Conservation (phyloP, 208 protist genomes). For the Phytomonas sp. region DNA sequence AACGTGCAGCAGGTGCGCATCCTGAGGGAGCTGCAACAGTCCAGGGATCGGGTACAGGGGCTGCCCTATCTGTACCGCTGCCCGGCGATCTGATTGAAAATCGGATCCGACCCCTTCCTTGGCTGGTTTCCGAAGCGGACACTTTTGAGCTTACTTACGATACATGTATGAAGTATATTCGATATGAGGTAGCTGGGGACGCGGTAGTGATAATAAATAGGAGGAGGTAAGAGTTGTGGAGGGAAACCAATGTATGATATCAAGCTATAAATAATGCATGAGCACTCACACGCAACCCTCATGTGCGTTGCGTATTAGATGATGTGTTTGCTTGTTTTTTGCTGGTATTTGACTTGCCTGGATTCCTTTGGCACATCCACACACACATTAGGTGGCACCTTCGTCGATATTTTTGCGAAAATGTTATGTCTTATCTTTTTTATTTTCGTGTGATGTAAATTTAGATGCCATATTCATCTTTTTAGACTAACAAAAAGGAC, state of each 20-base stretch:
- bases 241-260: background rate
- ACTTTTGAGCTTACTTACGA: background rate
- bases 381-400: background rate
- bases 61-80: conserved; percentile 90
- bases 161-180: background rate
- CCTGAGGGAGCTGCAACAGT: conserved; percentile 67
- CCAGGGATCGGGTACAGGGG: conserved; percentile 80
- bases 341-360: conserved; percentile 4
- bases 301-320: conserved; percentile 1
- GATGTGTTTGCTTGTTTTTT: conserved; percentile 2
- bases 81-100: conserved; percentile 58
- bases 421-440: background rate
- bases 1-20: conserved; percentile 16
- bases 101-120: background rate
- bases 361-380: conserved; percentile 5
- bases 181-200: background rate
- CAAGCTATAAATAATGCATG: background rate
- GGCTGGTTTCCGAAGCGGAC: background rate
- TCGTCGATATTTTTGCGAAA: background rate
- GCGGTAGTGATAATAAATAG: background rate
- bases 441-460: background rate
- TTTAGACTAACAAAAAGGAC: background rate
- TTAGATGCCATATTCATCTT: background rate
- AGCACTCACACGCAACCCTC: background rate
- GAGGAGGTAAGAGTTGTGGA: no score